Evolutionary conservation across 108 stramenopile species (phyloP).

Genomic region (Cyclotella baltica): DNA sequence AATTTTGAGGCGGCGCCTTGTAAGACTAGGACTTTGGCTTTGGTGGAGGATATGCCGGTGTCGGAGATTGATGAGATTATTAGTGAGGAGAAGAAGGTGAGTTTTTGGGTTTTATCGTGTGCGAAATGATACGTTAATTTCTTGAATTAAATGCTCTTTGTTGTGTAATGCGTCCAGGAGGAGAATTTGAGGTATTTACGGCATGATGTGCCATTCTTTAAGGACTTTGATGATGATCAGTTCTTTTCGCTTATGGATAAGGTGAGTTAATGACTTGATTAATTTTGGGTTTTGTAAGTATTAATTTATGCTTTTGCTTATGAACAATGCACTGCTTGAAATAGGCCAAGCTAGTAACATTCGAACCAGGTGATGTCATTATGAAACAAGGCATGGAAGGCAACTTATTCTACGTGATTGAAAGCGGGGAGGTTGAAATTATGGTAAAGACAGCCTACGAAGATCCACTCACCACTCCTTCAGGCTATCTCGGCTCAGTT

Average conservation of each 20-base stretch:
- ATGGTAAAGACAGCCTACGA: conserved; percentile 78
- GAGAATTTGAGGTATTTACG: conserved; percentile 64
- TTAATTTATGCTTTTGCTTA: background rate
- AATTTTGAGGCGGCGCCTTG: conserved; percentile 52
- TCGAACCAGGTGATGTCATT: conserved; percentile 75
- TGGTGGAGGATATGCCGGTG: conserved; percentile 24
- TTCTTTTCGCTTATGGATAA: conserved; percentile 66
- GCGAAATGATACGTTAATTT: no score
- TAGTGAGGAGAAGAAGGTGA: conserved; percentile 53
- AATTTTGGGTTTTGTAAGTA: background rate
- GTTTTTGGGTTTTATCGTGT: no score
- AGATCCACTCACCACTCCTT: conserved; percentile 80
- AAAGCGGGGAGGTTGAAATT: conserved; percentile 85
- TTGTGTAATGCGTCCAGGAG: no score
- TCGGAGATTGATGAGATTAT: conserved; percentile 57
- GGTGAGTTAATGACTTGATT: conserved; percentile 20
- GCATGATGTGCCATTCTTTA: conserved; percentile 63
- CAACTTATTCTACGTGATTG: conserved; percentile 84
- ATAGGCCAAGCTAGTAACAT: conserved; percentile 74
- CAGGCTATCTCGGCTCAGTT: conserved; percentile 74
- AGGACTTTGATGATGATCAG: conserved; percentile 71
- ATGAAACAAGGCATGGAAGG: conserved; percentile 86
- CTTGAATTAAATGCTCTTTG: no score
- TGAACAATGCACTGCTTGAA: background rate
- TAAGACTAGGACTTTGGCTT: conserved; percentile 39